Percentiles rank a stretch among this genome's conserved stretches.
Evolutionary conservation across 1,284 basidiomycete species (phyloP).

Genomic region (Mycena citricolor): DNA sequence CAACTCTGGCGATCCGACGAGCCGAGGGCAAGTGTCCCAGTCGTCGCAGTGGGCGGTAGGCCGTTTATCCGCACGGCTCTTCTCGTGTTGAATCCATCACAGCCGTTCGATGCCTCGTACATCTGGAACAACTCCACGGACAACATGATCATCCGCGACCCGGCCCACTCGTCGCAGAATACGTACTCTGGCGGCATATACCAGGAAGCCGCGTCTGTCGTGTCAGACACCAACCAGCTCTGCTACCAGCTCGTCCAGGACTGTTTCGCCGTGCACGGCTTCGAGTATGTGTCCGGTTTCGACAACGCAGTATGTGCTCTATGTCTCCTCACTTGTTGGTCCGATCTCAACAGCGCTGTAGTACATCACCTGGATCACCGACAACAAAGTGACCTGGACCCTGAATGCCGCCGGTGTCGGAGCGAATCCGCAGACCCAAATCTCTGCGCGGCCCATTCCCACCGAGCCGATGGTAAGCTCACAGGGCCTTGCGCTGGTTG

Average conservation of each 20-base stretch:
- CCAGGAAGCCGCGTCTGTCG: constrained; percentile 44
- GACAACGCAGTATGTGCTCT: constrained; percentile 7
- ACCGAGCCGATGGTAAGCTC: constrained; percentile 18
- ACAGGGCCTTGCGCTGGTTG: no score
- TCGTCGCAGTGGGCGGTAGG: constrained; percentile 63
- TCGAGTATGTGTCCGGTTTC: constrained; percentile 48
- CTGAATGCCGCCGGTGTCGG: constrained; percentile 11
- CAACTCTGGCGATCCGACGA: constrained; percentile 2
- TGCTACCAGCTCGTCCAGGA: constrained; percentile 50
- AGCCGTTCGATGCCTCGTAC: constrained; percentile 40
- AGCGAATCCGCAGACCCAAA: constrained; percentile 12
- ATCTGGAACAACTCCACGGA: constrained; percentile 43
- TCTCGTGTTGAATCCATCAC: neutral
- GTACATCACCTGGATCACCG: constrained; percentile 24
- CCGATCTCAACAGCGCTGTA: neutral
- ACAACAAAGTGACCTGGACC: constrained; percentile 21
- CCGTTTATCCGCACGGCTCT: constrained; percentile 26
- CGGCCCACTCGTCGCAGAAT: constrained; percentile 48
- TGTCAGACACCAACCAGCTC: constrained; percentile 36
- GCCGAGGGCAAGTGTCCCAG: constrained; percentile 52
- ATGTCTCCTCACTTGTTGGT: no score
- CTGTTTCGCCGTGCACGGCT: constrained; percentile 30
- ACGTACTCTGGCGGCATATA: constrained; percentile 54
- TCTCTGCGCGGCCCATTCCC: constrained; percentile 16
- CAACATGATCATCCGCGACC: constrained; percentile 47